phyloP scores from a whole-genome alignment of 2,329 filamentous ascomycete genomes.

The Ceratocystis variospora region DNA sequence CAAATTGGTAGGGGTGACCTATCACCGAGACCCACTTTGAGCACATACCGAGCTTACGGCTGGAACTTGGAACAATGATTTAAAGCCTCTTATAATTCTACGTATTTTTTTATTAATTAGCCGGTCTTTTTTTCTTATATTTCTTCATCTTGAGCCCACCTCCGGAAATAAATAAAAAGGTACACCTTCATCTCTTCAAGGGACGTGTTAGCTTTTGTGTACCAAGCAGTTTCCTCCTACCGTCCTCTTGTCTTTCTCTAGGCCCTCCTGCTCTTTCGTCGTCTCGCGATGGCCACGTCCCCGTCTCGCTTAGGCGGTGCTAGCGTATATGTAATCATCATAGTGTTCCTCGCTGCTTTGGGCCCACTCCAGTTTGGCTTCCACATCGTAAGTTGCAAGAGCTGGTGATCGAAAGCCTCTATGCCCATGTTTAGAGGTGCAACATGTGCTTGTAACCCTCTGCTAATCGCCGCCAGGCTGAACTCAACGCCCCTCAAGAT shows the following conservation, averaged over 20 bases:
- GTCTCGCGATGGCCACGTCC: background rate
- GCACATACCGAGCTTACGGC: background rate
- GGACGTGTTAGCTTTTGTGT: background rate
- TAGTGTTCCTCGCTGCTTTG: constrained; percentile 63
- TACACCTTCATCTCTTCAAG: background rate
- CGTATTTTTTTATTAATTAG: too few species aligned
- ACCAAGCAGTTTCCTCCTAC: background rate
- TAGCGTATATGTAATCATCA: constrained; percentile 55
- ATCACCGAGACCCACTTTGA: background rate
- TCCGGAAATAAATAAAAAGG: background rate
- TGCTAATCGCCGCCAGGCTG: constrained; percentile 44
- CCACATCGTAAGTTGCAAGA: constrained; percentile 52
- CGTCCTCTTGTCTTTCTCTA: background rate
- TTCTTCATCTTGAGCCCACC: background rate
- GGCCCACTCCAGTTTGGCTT: constrained; percentile 91
- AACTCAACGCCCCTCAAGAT: constrained; percentile 89
- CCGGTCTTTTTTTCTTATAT: background rate
- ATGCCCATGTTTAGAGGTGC: too few species aligned
- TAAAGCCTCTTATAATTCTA: background rate
- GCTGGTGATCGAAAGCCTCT: too few species aligned
- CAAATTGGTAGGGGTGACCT: background rate
- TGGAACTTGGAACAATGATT: background rate
- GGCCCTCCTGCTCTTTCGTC: background rate
- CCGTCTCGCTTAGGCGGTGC: constrained; percentile 8
- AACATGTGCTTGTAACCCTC: background rate